phyloP scores from a whole-genome alignment of 192 early-diverging fungal species.

The Coemansia sp. region DNA sequence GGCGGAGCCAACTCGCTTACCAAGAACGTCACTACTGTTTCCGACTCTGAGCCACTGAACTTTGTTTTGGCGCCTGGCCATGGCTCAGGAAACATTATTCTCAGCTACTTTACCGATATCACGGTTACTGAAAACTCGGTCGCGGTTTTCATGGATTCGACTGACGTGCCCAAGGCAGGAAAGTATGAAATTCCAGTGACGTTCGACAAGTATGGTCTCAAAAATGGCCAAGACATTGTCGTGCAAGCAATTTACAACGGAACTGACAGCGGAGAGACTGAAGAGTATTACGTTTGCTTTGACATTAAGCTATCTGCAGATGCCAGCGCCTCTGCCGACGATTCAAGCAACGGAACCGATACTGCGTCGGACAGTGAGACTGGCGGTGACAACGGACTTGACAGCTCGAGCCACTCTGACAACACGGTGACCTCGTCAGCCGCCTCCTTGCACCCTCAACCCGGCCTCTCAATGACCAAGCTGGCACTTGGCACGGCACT shows the following conservation, averaged over 20 bases:
- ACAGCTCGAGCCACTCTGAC: conserved; percentile 1
- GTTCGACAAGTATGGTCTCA: conserved; percentile 41
- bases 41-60: conserved; percentile 22
- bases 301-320: conserved; percentile 43
- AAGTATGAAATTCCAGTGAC: conserved; percentile 35
- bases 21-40: conserved; percentile 45
- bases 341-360: neutral
- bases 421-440: conserved; percentile 4
- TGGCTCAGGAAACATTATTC: conserved; percentile 44
- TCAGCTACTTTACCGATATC: conserved; percentile 50
- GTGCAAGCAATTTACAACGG: conserved; percentile 54
- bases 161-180: conserved; percentile 25
- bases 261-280: conserved; percentile 32
- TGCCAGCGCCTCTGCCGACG: conserved; percentile 1
- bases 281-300: conserved; percentile 48
- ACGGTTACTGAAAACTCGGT: conserved; percentile 36
- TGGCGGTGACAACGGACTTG: conserved; percentile 1
- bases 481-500: conserved; percentile 18
- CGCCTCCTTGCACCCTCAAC: conserved; percentile 3
- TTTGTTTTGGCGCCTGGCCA: conserved; percentile 41
- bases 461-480: conserved; percentile 15
- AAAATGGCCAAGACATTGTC: conserved; percentile 43
- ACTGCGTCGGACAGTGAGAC: neutral
- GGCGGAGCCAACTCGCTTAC: conserved; percentile 37
- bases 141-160: conserved; percentile 15